A percentile compares a stretch with the other conserved stretches of the same genome.
Evolutionary conservation across 2,329 filamentous ascomycete genomes (phyloP).

Genomic region (Esteya vermicola): DNA sequence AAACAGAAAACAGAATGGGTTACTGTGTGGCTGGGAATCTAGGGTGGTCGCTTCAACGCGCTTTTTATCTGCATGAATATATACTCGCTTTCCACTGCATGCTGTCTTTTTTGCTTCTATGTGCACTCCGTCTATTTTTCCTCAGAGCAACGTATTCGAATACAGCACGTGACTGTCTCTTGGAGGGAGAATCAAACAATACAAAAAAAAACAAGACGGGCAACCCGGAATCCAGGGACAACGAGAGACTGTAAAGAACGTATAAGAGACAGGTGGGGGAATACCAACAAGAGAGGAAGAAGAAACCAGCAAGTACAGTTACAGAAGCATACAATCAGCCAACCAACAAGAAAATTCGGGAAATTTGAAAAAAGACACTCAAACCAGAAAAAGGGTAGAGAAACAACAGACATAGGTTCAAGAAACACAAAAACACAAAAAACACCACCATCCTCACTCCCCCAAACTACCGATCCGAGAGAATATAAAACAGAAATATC

Average conservation of each 20-base stretch:
- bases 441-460: background rate
- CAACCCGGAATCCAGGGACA: too few species aligned
- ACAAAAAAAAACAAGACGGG: background rate
- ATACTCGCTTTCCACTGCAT: too few species aligned
- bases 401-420: background rate
- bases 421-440: background rate
- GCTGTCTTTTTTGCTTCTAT: too few species aligned
- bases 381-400: background rate
- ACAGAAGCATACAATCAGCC: too few species aligned
- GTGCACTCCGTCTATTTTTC: too few species aligned
- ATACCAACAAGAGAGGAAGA: background rate
- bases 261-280: too few species aligned
- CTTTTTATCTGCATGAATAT: too few species aligned
- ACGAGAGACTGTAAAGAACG: too few species aligned
- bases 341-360: too few species aligned
- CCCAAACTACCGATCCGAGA: background rate
- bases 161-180: too few species aligned
- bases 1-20: background rate
- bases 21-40: too few species aligned
- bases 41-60: conserved; percentile 2
- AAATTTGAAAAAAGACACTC: background rate
- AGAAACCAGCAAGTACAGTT: background rate
- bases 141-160: too few species aligned
- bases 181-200: background rate
- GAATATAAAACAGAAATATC: background rate